Evolutionary conservation across 176 grass and related monocot genomes (phyloP), one percentile per base, ranked within the genome.

Genomic region (Hyparrhenia diplandra): DNA sequence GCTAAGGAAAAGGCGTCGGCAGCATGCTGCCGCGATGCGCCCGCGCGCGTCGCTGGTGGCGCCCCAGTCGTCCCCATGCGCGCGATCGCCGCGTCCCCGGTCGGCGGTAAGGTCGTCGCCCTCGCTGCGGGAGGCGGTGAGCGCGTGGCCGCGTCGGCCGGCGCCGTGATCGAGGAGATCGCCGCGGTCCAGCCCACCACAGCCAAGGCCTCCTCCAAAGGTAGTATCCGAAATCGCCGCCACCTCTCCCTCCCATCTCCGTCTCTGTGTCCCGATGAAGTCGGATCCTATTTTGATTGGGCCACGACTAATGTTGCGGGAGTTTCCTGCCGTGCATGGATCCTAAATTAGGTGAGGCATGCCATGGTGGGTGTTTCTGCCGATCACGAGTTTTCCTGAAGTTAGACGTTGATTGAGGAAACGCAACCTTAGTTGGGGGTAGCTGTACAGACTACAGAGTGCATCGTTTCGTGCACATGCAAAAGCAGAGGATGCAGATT

Each of bases 1-100:
- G 86, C 88, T 98, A 70, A 95, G 95, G 95, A 98, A 98, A 98
- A 98, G 85, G 86, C 90, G 95, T 21, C 92, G 95, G 57, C 76
- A 45, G 57, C 76, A 43, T 87, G 77, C 92, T 93, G 88, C 36
- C 7, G 7, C 72, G 29, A 18, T 30, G 63, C 77, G 43, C 35
- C 74, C 13, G 34, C 67, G 9, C 76, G 87, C 21, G 82, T 67
- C 64, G 79, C 72, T 20, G 66, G 57, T 8, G 65, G 58, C 47
- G 39, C 64, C 32, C 71, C 77, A 3, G 14, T 58, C 18, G 20
- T 65, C 14, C 32, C 71, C 34, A 23, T 73, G 41, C 79, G 69
- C 36, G 45, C 66, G 82, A 55, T 87, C 59, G 76, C 80, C 5
- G 41, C 70, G 8, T 21, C 80, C 18, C 46, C 75, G 39, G 49